Base-by-base conservation (phyloP, 495 filamentous ascomycete genomes). In the Platismatia glauca region DNA sequence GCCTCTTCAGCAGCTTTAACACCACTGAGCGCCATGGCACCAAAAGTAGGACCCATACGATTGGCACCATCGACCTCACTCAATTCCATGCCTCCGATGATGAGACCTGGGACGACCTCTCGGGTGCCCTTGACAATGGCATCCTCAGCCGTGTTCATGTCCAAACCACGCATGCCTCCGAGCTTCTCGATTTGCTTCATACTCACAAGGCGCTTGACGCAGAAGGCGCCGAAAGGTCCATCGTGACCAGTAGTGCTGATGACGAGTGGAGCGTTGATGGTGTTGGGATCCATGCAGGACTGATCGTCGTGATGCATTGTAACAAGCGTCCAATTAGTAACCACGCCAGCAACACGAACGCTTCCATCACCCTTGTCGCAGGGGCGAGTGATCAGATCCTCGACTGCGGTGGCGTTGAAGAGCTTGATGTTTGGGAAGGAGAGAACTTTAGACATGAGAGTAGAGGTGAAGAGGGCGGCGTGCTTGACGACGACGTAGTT, bases 201-300 rank as follows among this genome's bases (percentile, higher is more conserved):
- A 69, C 82, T 84, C 43, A 91, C 89, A 16, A 94, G 82, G 48
- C 89, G 81, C 82, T 94, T 94, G 61, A 87, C 90, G 63, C 78
- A 84, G 81, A 96, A 96, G 46, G 91, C 91, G 61, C 91, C 91
- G 70, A 93, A 93, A 18, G 91, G 91, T 8, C 89, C 91, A 65
- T 96, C 91, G 67, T 96, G 91, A 39, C 91, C 91, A 13, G 91
- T 95, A 46, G 90, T 95, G 62, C 84, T 88, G 74, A 96, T 87
- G 65, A 94, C 78, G 61, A 96, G 72, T 4, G 90, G 89, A 4
- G 89, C 88, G 71, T 95, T 95, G 81, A 96, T 91, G 72, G 90
- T 95, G 81, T 91, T 96, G 65, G 91, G 91, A 73, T 96, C 91
- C 89, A 94, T 95, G 86, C 90, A 94, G 63, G 82, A 87, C 77